Evolutionary conservation across 2,329 filamentous ascomycete species (phyloP), one percentile per base, ranked within the genome.

Genomic region (Exutisphaerella laricina): DNA sequence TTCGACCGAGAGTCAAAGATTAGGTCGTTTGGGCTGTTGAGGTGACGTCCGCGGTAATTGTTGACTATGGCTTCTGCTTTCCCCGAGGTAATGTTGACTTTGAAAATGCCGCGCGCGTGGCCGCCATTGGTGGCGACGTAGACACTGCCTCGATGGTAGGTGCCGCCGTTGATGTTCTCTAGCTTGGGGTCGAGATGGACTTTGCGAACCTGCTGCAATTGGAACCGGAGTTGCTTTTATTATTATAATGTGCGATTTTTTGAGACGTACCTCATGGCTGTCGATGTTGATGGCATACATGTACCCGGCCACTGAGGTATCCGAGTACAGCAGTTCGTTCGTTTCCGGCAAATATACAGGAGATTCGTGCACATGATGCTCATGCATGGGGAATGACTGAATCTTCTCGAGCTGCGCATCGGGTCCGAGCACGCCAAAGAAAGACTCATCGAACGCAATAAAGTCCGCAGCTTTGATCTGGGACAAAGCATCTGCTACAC

Each of bases 1-100:
- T 55, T 50, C 4, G 40, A 43, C 41, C 71, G 77, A 53, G 7
- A 75, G 58, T 16, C 75, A 50, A 78, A 60, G 2, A 70, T 67
- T 0, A 76, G 66, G 46, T 82, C 78, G 49, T 81, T 81, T 3
- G 79, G 61, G 0, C 77, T 79, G 58, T 73, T 79, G 60, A 81
- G 79, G 34, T 77, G 60, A 69, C 77, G 70, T 5, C 79, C 78
- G 26, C 75, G 76, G 56, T 67, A 82, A 58, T 77, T 79, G 55
- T 78, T 78, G 10, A 82, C 44, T 5, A 82, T 60, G 0, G 50
- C 39, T 23, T 48, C 48, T n/a, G 48, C 40, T 12, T 42, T 38
- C 4, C 46, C 53, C 6, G 49, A 48, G 20, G 50, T 45, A 23
- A 48, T 28, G 18, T 53, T 48, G 23, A 49, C 26, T 16, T 48